These are phyloP conservation scores for Phellinidium pouzarii DNA, from an alignment of 1,284 basidiomycete genomes.

Conservation along the genomic window DNA sequence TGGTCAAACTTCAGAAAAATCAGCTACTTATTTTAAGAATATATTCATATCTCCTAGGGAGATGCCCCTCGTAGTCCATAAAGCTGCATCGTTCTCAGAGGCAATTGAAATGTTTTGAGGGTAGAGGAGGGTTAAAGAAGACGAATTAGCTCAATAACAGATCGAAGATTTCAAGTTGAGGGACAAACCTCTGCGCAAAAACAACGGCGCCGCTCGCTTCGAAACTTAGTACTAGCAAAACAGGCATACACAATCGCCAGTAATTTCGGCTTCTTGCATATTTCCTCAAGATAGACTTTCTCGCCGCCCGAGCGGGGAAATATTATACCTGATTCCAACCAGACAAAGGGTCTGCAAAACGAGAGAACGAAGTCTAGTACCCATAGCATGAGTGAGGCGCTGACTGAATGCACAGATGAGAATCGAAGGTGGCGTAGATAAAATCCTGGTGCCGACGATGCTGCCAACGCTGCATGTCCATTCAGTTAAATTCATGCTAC, in stretches of 20 bases:
- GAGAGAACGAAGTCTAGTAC: constrained; percentile 48
- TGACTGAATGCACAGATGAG: constrained; percentile 44
- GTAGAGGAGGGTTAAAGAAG: neutral
- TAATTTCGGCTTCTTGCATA: constrained; percentile 40
- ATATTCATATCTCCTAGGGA: constrained; percentile 46
- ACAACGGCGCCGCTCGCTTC: constrained; percentile 52
- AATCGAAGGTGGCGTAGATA: constrained; percentile 57
- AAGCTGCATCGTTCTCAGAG: constrained; percentile 33
- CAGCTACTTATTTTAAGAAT: neutral
- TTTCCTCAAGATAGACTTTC: constrained; percentile 47
- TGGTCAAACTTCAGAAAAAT: neutral
- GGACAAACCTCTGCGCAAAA: constrained; percentile 36
- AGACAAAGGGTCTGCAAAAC: constrained; percentile 46
- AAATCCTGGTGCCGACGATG: constrained; percentile 58
- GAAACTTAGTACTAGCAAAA: constrained; percentile 47
- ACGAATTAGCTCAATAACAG: too few species aligned
- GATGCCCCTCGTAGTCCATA: constrained; percentile 51
- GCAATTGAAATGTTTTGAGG: constrained; percentile 38
- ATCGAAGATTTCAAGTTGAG: neutral
- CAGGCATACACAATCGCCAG: constrained; percentile 42
- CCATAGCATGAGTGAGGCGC: constrained; percentile 51
- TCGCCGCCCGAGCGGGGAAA: constrained; percentile 50
- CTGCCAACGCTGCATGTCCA: constrained; percentile 41
- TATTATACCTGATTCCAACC: constrained; percentile 51
- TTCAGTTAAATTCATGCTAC: neutral